Base-by-base conservation (phyloP, 2,329 filamentous ascomycete species). In the Aspergillus texensis region DNA sequence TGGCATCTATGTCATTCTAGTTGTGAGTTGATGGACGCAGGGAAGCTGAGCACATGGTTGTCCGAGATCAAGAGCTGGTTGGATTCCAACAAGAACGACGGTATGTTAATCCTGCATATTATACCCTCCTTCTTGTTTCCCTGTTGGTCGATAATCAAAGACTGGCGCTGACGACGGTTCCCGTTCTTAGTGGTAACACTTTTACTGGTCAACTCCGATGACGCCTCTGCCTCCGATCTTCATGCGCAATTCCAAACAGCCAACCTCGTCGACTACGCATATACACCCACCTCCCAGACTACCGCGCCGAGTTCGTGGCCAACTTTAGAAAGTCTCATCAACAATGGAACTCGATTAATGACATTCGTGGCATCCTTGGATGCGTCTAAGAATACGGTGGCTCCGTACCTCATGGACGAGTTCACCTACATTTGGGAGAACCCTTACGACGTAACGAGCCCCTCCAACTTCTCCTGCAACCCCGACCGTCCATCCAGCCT, bases 1-100 rank as follows among this genome's bases (percentile, higher is more conserved):
- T 87, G 91, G 74, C 84, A 86, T 67, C 82, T 94, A 45, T 94
- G 91, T 75, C 91, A 94, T 77, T 86, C 86, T 19, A 83, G 79
- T 46, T 94, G 91, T 78, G 71, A 77, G 4, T 78, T 93, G 8
- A 81, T 93, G 57, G 91, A 94, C 71, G 89, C 88, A 1, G 91
- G 91, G 0, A 80, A 84, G 1, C 78, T 94, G 30, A 79, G 84
- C 62, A 77, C 79, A 57, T 94, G 90, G 90, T 81, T 94, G 32
- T 71, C 73, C 3, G 78, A 83, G 21, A 86, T 94, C 75, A 88
- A 87, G 71, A 75, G 72, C 16, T 94, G 91, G 91, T 84, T 94
- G 80, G 86, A 89, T 72, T 74, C 74, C 19, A 88, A 94, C 76
- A 83, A 88, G 4, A 88, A 90, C 79, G 91, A 94, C 61, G 77